phyloP scores from a whole-genome alignment of 805 yeast species.

The Candida wancherniae region DNA sequence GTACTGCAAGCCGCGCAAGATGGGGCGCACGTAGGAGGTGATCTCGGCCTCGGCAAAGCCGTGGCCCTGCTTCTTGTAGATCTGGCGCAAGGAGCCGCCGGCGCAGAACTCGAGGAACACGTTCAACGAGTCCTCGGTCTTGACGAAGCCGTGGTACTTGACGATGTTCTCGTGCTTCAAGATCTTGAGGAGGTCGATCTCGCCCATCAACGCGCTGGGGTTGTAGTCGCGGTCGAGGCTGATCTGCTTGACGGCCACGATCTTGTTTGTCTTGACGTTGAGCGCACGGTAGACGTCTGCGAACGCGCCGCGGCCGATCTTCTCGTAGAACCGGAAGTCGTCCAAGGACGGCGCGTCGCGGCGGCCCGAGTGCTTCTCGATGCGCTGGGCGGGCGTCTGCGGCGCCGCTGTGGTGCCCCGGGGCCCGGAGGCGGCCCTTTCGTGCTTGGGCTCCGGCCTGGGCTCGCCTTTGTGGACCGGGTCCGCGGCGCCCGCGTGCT shows the following conservation, averaged over 20 bases:
- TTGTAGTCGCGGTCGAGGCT: slow-evolving; percentile 48
- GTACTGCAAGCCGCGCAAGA: slow-evolving; percentile 53
- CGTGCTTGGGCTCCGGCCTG: background rate
- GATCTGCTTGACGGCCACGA: slow-evolving; percentile 79
- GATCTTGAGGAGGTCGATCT: slow-evolving; percentile 59
- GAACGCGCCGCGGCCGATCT: slow-evolving; percentile 87
- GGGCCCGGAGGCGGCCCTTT: background rate
- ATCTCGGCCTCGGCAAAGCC: slow-evolving; percentile 53
- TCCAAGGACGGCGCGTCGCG: slow-evolving; percentile 40
- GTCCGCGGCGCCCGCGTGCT: no score
- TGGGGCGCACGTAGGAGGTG: slow-evolving; percentile 36
- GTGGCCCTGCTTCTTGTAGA: slow-evolving; percentile 44
- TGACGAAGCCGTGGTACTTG: slow-evolving; percentile 60
- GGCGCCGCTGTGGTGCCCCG: slow-evolving; percentile 20
- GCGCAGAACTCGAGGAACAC: slow-evolving; percentile 55
- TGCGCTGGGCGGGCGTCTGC: slow-evolving; percentile 48
- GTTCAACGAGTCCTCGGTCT: slow-evolving; percentile 47
- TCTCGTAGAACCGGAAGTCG: slow-evolving; percentile 50
- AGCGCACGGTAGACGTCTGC: slow-evolving; percentile 81
- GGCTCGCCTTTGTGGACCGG: background rate
- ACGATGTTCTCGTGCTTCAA: slow-evolving; percentile 45
- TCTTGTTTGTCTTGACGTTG: slow-evolving; percentile 57
- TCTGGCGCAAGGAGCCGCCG: slow-evolving; percentile 60
- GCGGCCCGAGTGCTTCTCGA: slow-evolving; percentile 40
- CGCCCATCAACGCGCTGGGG: slow-evolving; percentile 52